These are phyloP conservation scores for Zanthoxylum bungeanum DNA, from an alignment of 345 rosid genomes.

Conservation along the genomic window DNA sequence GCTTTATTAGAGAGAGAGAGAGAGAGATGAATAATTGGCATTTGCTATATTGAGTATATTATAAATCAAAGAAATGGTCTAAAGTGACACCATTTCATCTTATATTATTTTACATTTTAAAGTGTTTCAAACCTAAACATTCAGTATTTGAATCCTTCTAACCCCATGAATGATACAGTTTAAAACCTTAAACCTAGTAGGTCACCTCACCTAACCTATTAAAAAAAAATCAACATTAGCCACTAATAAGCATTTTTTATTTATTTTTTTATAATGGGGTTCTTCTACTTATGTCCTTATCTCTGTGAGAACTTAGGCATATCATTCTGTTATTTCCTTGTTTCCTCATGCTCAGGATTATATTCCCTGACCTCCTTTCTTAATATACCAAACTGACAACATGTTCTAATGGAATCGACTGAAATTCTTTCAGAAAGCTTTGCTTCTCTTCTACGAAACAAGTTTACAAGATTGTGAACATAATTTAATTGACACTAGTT, in stretches of 20 bases:
- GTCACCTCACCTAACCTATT: conserved; percentile 19
- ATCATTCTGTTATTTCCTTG: conserved; percentile 5
- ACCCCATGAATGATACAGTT: background rate
- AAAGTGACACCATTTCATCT: background rate
- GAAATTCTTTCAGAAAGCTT: background rate
- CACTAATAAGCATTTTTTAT: conserved; percentile 1
- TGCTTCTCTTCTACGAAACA: background rate
- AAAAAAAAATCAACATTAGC: background rate
- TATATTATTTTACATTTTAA: background rate
- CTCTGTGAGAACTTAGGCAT: conserved; percentile 2
- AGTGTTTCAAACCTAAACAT: background rate
- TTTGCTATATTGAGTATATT: background rate
- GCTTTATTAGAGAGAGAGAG: background rate
- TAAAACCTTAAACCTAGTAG: conserved; percentile 4
- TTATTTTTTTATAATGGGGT: conserved; percentile 8
- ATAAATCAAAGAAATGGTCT: background rate
- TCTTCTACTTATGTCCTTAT: conserved; percentile 18
- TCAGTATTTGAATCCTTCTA: background rate
- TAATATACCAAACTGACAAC: background rate
- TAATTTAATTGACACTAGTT: background rate
- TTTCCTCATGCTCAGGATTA: conserved; percentile 1
- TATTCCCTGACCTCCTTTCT: background rate
- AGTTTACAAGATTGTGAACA: background rate
- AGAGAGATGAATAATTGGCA: background rate
- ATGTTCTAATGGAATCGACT: background rate